These are phyloP conservation scores for Neofusicoccum umdonicola DNA, from an alignment of 2,329 filamentous ascomycete genomes.

Conservation along the genomic window DNA sequence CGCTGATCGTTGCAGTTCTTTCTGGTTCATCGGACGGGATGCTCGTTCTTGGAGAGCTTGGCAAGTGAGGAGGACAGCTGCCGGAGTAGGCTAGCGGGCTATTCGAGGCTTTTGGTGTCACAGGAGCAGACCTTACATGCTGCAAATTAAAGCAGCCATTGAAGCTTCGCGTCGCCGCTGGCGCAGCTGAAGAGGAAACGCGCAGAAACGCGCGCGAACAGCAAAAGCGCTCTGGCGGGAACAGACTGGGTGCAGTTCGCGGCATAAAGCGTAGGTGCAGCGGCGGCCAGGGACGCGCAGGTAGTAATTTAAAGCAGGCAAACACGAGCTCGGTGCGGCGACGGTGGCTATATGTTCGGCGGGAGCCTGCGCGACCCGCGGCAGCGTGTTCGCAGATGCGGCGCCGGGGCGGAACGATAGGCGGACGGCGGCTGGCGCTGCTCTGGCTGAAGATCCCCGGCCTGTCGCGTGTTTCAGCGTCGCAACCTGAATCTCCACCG, in stretches of 20 bases:
- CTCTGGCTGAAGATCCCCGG: background rate
- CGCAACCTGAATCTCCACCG: constrained; percentile 1
- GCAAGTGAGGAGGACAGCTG: constrained; percentile 47
- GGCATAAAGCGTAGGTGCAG: background rate
- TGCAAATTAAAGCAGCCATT: constrained; percentile 7
- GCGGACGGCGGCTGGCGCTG: background rate
- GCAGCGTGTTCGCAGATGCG: background rate
- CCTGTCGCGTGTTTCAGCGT: background rate
- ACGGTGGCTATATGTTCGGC: background rate
- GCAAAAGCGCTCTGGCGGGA: background rate
- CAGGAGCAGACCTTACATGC: constrained; percentile 11
- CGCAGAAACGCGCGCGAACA: background rate
- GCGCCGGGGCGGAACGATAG: background rate
- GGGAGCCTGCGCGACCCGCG: background rate
- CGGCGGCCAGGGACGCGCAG: background rate
- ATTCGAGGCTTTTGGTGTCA: background rate
- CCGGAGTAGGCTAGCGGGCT: background rate
- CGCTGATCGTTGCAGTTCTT: constrained; percentile 59
- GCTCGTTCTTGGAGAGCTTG: constrained; percentile 78
- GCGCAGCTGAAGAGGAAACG: constrained; percentile 1
- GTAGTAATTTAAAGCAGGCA: constrained; percentile 4
- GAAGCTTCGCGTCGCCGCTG: background rate
- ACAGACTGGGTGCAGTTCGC: background rate
- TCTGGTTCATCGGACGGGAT: constrained; percentile 88
- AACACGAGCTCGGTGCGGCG: background rate